Conservation (phyloP, 1,284 basidiomycete species). For the Ceratobasidium papillatum region DNA sequence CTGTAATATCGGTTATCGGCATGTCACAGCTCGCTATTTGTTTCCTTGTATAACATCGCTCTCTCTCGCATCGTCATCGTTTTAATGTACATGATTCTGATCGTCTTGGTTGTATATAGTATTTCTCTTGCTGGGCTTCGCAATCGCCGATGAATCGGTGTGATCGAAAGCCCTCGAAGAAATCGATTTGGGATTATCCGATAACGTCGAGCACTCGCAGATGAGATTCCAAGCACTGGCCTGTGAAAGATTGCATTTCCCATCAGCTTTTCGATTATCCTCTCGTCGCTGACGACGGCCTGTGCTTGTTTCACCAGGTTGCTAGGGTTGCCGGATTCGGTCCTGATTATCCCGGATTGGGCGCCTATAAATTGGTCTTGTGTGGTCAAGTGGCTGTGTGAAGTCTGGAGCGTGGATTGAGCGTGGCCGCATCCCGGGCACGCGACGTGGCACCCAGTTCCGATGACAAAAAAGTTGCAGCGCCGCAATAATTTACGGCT, state of each 20-base stretch:
- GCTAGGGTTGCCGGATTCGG: neutral
- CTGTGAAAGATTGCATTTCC: neutral
- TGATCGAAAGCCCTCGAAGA: neutral
- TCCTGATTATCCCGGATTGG: neutral
- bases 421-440: neutral
- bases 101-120: slow-evolving; percentile 7
- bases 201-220: slow-evolving; percentile 1
- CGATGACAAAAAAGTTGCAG: neutral
- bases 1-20: neutral
- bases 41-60: neutral
- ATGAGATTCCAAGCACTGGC: neutral
- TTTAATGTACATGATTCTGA: neutral
- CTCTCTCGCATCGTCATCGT: neutral
- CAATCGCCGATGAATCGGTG: slow-evolving; percentile 1
- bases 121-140: neutral
- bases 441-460: neutral
- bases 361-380: neutral
- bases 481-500: neutral
- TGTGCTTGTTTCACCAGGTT: slow-evolving; percentile 13
- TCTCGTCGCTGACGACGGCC: neutral
- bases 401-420: neutral
- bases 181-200: slow-evolving; percentile 8
- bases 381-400: neutral
- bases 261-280: neutral
- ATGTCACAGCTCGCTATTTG: neutral